Evolutionary conservation across 805 yeast genomes (phyloP).

Genomic region (Lachancea fermentati): DNA sequence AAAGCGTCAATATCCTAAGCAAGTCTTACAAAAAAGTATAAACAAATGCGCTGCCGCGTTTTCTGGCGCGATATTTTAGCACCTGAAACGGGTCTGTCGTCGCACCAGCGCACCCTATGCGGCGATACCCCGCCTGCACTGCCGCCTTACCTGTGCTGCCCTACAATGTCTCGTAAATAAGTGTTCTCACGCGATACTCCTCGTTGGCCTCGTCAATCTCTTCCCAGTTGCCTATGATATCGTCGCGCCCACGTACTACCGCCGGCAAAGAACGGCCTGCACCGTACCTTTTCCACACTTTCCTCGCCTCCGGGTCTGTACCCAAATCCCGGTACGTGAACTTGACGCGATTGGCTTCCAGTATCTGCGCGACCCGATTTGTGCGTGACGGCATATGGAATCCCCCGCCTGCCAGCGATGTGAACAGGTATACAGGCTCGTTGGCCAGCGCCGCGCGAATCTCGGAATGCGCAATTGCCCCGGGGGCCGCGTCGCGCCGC

Average conservation of each 20-base stretch:
- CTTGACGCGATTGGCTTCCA: conserved; percentile 65
- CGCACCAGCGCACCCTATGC: too few relatives aligned
- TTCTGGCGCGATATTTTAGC: too few relatives aligned
- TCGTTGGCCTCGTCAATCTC: conserved; percentile 86
- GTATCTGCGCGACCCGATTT: conserved; percentile 65
- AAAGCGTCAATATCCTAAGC: too few relatives aligned
- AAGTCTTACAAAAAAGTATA: too few relatives aligned
- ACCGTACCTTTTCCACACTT: conserved; percentile 72
- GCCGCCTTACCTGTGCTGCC: too few relatives aligned
- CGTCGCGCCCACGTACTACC: conserved; percentile 75
- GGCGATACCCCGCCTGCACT: too few relatives aligned
- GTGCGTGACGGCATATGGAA: conserved; percentile 74
- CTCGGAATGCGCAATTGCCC: conserved; percentile 8
- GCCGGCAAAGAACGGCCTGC: conserved; percentile 78
- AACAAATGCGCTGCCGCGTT: too few relatives aligned
- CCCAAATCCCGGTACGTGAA: conserved; percentile 74
- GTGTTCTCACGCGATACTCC: conserved; percentile 56
- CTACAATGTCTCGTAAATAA: conserved; percentile 51
- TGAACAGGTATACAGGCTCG: conserved; percentile 69
- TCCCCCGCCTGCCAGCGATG: conserved; percentile 83
- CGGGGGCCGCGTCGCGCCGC: not conserved
- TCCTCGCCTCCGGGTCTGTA: conserved; percentile 80
- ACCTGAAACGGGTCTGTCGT: too few relatives aligned
- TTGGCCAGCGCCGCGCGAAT: conserved; percentile 29
- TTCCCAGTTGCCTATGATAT: conserved; percentile 77